Conservation (phyloP, 2,329 filamentous ascomycete genomes). For the Aspergillus costaricaensis region DNA sequence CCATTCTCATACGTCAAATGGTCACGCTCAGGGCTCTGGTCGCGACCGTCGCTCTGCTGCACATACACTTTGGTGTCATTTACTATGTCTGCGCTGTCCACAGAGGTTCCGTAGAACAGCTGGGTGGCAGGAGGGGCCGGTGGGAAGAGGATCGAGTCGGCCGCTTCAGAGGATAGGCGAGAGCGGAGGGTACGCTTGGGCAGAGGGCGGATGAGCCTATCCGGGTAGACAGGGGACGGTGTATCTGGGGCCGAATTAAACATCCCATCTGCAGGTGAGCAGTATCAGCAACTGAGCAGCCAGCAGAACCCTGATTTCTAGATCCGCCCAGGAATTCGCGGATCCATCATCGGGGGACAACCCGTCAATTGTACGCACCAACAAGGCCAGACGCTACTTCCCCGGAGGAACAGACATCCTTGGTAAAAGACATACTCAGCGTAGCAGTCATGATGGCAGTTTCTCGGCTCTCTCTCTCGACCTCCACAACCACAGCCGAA, state of each 20-base stretch:
- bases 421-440: constrained; percentile 43
- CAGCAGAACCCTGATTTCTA: constrained; percentile 22
- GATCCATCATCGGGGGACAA: constrained; percentile 16
- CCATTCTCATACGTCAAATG: constrained; percentile 56
- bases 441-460: constrained; percentile 46
- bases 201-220: constrained; percentile 88
- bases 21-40: constrained; percentile 42
- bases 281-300: constrained; percentile 41
- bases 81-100: constrained; percentile 57
- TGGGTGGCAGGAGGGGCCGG: constrained; percentile 69
- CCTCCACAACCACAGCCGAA: constrained; percentile 33
- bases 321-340: constrained; percentile 11
- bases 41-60: constrained; percentile 47
- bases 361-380: constrained; percentile 16
- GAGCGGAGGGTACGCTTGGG: constrained; percentile 87
- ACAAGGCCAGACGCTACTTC: constrained; percentile 19
- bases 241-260: constrained; percentile 65
- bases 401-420: constrained; percentile 21
- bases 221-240: constrained; percentile 77
- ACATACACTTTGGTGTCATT: constrained; percentile 49
- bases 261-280: constrained; percentile 47
- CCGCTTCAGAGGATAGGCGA: constrained; percentile 80
- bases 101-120: constrained; percentile 72
- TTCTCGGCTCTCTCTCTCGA: constrained; percentile 25
- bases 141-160: constrained; percentile 79